A percentile compares a stretch with the other conserved stretches of the same genome.
These are phyloP conservation scores for Termitomyces sp. DNA, from an alignment of 768 basidiomycete species.

Conservation along the genomic window DNA sequence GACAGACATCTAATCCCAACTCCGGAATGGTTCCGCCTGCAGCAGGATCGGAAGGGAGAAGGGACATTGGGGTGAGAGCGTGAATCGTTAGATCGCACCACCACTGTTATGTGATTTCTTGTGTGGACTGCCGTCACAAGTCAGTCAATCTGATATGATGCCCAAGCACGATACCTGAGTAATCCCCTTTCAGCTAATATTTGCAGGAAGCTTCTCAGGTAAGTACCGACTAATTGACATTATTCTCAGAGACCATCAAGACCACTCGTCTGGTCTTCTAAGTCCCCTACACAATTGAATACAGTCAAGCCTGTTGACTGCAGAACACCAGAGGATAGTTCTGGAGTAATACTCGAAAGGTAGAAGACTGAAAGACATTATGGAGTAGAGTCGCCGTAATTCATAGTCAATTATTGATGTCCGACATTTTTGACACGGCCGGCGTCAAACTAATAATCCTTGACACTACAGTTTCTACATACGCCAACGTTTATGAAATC, in stretches of 20 bases:
- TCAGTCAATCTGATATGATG: slow-evolving; percentile 5
- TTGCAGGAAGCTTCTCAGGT: not conserved
- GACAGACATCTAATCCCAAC: slow-evolving; percentile 45
- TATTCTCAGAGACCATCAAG: not conserved
- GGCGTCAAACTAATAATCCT: too few species aligned
- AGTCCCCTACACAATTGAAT: not conserved
- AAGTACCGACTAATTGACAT: not conserved
- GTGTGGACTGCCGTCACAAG: not conserved
- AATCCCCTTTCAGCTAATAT: slow-evolving; percentile 3
- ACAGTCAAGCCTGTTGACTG: too few species aligned
- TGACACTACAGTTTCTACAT: too few species aligned
- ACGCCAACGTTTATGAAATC: not conserved
- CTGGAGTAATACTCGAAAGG: not conserved
- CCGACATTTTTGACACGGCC: not conserved
- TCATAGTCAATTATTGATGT: not conserved
- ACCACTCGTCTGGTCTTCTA: not conserved
- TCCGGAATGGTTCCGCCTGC: slow-evolving; percentile 30
- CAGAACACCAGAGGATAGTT: not conserved
- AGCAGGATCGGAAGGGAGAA: slow-evolving; percentile 46
- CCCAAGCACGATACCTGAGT: not conserved
- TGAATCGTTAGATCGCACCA: slow-evolving; percentile 7
- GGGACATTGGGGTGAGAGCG: slow-evolving; percentile 40
- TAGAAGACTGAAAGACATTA: not conserved
- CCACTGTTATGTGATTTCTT: not conserved
- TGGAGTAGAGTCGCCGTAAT: not conserved